These are phyloP conservation scores for Metschnikowia henanensis DNA, from an alignment of 805 yeast genomes.

Conservation along the genomic window DNA sequence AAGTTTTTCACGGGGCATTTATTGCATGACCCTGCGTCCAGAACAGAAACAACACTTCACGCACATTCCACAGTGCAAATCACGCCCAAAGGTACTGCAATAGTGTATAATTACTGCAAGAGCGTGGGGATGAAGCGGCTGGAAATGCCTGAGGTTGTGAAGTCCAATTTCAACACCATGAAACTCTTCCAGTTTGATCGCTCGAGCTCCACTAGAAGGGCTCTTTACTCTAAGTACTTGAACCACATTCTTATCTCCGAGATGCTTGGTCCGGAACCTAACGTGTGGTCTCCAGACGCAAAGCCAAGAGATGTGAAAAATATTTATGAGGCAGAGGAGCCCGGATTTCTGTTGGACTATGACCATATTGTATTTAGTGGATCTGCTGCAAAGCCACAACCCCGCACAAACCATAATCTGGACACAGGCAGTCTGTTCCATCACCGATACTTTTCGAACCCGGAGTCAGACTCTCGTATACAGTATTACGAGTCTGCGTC, in stretches of 20 bases:
- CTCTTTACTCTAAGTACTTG: conserved; percentile 62
- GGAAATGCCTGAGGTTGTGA: conserved; percentile 46
- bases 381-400: background rate
- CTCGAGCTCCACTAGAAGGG: conserved; percentile 49
- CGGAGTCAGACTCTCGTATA: conserved; percentile 77
- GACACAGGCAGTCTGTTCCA: conserved; percentile 50
- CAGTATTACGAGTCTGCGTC: conserved; percentile 71
- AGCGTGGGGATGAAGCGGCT: conserved; percentile 49
- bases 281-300: conserved; percentile 63
- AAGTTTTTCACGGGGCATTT: conserved; percentile 61
- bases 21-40: conserved; percentile 72
- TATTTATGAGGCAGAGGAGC: conserved; percentile 7
- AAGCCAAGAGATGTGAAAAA: conserved; percentile 43
- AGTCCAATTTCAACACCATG: conserved; percentile 69
- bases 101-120: conserved; percentile 60
- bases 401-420: background rate
- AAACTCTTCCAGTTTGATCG: conserved; percentile 68
- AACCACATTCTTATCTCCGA: conserved; percentile 61
- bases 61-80: conserved; percentile 60
- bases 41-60: conserved; percentile 56
- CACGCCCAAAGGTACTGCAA: conserved; percentile 85
- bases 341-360: conserved; percentile 1
- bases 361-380: conserved; percentile 9
- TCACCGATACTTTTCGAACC: conserved; percentile 81
- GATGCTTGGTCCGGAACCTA: conserved; percentile 66